These are phyloP conservation scores for Leptographium lundbergii DNA, from an alignment of 2,329 filamentous ascomycete species.

Conservation along the genomic window DNA sequence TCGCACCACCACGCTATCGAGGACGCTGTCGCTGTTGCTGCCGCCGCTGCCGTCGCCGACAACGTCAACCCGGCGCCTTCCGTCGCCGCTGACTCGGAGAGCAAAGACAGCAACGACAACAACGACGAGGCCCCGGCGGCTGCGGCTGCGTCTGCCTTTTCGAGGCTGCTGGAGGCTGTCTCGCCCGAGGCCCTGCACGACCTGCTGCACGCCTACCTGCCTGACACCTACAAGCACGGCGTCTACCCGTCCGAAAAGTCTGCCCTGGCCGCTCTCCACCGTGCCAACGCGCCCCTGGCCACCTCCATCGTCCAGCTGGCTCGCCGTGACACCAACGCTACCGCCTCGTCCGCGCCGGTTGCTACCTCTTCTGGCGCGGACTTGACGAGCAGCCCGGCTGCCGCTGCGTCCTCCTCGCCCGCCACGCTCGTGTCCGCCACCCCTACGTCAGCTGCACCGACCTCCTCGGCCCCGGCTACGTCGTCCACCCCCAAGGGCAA, in stretches of 20 bases:
- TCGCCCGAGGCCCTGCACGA: slow-evolving; percentile 39
- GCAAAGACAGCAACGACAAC: too few species aligned
- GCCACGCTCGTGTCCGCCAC: neutral
- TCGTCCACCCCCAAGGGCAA: slow-evolving; percentile 6
- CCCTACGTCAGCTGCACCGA: neutral
- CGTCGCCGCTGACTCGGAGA: neutral
- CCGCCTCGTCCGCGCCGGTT: slow-evolving; percentile 11
- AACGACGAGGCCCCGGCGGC: neutral
- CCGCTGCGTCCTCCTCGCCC: neutral
- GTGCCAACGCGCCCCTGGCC: slow-evolving; percentile 47
- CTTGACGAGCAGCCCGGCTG: slow-evolving; percentile 5
- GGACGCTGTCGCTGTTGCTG: neutral
- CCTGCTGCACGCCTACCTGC: slow-evolving; percentile 50
- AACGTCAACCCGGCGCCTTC: neutral
- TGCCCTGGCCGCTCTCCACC: slow-evolving; percentile 50
- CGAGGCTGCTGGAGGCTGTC: slow-evolving; percentile 13
- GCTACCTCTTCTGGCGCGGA: slow-evolving; percentile 14
- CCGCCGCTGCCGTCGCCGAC: neutral
- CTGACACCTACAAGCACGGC: slow-evolving; percentile 53
- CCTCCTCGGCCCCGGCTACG: neutral
- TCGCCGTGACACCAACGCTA: slow-evolving; percentile 36
- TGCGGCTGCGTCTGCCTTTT: slow-evolving; percentile 6
- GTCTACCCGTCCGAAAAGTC: slow-evolving; percentile 52
- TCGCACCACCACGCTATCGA: neutral
- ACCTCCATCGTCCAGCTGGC: slow-evolving; percentile 51